Base-by-base conservation (phyloP, 1,284 basidiomycete genomes). In the Athelia sp. region DNA sequence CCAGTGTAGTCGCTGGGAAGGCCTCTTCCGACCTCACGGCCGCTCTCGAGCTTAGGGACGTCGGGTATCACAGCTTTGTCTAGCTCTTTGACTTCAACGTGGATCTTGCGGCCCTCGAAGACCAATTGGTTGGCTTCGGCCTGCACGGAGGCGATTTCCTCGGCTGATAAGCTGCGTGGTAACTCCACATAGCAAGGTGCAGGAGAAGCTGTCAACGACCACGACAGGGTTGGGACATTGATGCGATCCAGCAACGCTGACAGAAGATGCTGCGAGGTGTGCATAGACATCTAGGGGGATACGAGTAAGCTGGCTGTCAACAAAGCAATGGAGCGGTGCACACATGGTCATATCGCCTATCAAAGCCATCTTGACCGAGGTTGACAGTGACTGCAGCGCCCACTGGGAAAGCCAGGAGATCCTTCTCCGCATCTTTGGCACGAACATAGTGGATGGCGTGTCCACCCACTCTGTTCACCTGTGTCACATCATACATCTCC, bases 251-350 rank as follows among this genome's bases (percentile, higher is more conserved):
- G 73, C 6, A 93, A 72, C 0, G 91, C 90, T 2, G 90, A 93
- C 26, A 94, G 78, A 42, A 93, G 75, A 58, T 93, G 90, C 62
- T 93, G 90, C 0, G 82, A 84, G 0, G 89, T 92, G 62, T 92
- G 88, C 74, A 90, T 82, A 10, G 84, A 78, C 84, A 88, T 90
- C 87, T 91, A 51, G 18, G 32, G 23, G 32, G 38, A 36, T 34
- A 31, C 10, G 21, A 32, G 43, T 26, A 45, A 38, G 23, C 50
- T 11, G 15, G 26, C 45, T 32, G 43, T 19, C 35, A 40, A n/a
- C 8, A 9, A 40, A 8, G 36, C 6, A 13, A 29, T 29, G 26
- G 13, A 29, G 26, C 22, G 44, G 47, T 26, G 70, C 84, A 51
- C 67, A 87, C 89, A 70, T 92, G 90, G 62, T 95, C 91, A 50